Conservation (phyloP, 2,329 filamentous ascomycete genomes). For the Pleomassaria siparia region DNA sequence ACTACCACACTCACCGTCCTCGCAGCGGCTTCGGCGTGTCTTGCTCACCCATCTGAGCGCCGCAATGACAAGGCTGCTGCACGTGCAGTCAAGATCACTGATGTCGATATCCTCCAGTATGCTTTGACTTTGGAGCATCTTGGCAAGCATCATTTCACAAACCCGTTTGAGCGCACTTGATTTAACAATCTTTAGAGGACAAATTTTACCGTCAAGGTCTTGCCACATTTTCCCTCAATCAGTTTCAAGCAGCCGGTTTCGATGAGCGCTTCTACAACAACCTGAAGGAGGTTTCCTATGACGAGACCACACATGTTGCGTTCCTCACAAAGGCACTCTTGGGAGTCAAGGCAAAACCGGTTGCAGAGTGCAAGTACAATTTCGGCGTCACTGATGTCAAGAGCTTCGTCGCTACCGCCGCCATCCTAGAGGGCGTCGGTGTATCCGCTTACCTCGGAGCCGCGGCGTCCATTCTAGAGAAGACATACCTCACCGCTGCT, state of each 20-base stretch:
- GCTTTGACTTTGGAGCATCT: constrained; percentile 47
- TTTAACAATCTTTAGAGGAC: constrained; percentile 56
- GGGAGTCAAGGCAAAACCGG: constrained; percentile 53
- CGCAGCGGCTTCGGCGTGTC: constrained; percentile 2
- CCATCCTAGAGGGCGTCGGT: constrained; percentile 59
- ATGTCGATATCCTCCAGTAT: constrained; percentile 41
- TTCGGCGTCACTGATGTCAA: constrained; percentile 54
- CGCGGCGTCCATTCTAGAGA: constrained; percentile 59
- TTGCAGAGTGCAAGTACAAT: constrained; percentile 58
- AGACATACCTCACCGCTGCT: constrained; percentile 61
- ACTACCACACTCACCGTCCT: constrained; percentile 5
- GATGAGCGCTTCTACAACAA: constrained; percentile 58
- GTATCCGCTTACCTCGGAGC: constrained; percentile 64
- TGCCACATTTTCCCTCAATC: constrained; percentile 51
- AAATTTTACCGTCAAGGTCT: constrained; percentile 65
- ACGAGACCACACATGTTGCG: constrained; percentile 61
- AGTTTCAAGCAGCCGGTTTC: constrained; percentile 31
- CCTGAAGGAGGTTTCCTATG: constrained; percentile 57
- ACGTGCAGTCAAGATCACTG: constrained; percentile 6
- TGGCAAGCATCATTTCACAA: constrained; percentile 13
- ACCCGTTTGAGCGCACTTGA: background rate
- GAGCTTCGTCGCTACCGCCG: constrained; percentile 55
- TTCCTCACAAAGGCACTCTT: constrained; percentile 54
- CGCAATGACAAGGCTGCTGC: background rate
- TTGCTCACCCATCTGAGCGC: constrained; percentile 8